Base-by-base conservation (phyloP, 2,329 filamentous ascomycete species). In the Polychaeton citri region DNA sequence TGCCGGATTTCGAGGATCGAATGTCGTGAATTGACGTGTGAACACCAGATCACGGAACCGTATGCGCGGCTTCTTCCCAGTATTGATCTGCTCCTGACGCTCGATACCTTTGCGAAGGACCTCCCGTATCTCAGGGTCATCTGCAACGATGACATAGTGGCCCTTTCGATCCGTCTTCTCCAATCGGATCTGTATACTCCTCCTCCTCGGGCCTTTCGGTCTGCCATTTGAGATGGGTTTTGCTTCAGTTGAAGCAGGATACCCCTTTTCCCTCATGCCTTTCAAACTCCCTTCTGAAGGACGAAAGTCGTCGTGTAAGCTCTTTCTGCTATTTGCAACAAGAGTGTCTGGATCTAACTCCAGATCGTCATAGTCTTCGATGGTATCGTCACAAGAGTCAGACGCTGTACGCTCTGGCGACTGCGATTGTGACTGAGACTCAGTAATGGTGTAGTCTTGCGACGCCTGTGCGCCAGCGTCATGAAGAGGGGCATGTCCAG, bases 1-100 rank as follows among this genome's bases (percentile, higher is more conserved):
- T 1, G 62, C 61, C 4, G 69, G 66, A 49, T 85, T 86, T 44
- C 81, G 75, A 8, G 77, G 68, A 55, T 87, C 81, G 53, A 87
- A 86, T 0, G 77, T 69, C 0, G 76, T 67, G 48, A 84, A 81
- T 41, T 79, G 76, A 17, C 72, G 66, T 0, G 79, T 84, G 51
- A 86, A 87, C 35, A 82, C 71, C 31, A 83, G 60, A 48, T 80
- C 66, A 37, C 66, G 55, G 31, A 70, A 60, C 10, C 57, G 57
- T 20, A 49, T 54, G 16, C 63, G 58, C 9, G 45, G 42, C 32
- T 54, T 58, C 39, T 57, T 60, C 5, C 51, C 49, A 8, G 49
- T 45, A 26, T 43, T 40, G 9, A 53, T 54, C 10, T 46, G 47
- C 24, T 58, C 57, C 36, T 67, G 61, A 33, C 61, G 52, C 40